Base-by-base conservation (phyloP, 208 protist species). In the Trypanosoma cruzi region DNA sequence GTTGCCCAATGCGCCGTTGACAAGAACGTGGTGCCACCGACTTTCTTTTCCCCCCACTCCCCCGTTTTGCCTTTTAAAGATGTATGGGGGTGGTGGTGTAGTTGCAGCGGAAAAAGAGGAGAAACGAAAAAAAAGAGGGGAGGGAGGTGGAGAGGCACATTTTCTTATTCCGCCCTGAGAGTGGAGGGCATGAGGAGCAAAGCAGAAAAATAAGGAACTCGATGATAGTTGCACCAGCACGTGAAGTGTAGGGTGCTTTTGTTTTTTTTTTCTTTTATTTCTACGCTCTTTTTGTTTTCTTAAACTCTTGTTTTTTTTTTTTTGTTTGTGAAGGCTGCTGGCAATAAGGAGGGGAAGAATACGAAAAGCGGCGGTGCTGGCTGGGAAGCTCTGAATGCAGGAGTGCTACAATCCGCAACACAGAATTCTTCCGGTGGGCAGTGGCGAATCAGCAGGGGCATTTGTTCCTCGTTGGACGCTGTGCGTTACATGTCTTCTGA, bases 361-460 rank as follows among this genome's bases (percentile, higher is more conserved):
- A 68, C 3, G 52, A 49, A 0, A 29, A 42, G 8, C n/a, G n/a
- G n/a, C n/a, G n/a, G n/a, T 52, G 44, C n/a, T 66, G 44, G 16
- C 14, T n/a, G 14, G 13, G 28, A 66, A 48, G 22, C 24, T 31
- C 14, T 46, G 8, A 7, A 67, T 77, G 55, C 34, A 66, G 16
- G 71, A 77, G 44, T 77, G 71, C 50, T 49, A 62, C 40, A 53
- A 71, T 54, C 37, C 48, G 44, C 64, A 66, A 34, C 71, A 77
- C 58, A 62, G 40, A 2, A 53, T 66, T 53, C 64, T 77, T 31
- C 71, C 64, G 16, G 10, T 77, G 18, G 36, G 36, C 24, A 16
- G 20, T 32, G 31, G 4, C 24, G 63, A n/a, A n/a, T 28, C 44
- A 14, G 0, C 7, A n/a, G 49, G n/a, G 22, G 37, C 28, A 24